Conservation (phyloP, 768 basidiomycete genomes). For the Punctularia strigosozonata region DNA sequence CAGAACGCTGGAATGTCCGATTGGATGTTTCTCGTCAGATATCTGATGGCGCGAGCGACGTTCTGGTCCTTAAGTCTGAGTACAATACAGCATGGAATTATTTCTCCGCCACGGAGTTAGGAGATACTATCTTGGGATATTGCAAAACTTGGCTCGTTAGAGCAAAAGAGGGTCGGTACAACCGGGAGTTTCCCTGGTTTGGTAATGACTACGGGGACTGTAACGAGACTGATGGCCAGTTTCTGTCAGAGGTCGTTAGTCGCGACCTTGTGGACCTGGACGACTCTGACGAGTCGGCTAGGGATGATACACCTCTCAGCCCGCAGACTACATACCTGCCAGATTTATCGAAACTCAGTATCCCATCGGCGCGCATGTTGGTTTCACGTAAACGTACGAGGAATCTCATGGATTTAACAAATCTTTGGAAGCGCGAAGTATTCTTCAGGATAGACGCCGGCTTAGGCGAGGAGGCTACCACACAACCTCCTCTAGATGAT, state of each 20-base stretch:
- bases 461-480: not conserved
- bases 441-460: conserved; percentile 7
- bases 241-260: conserved; percentile 1
- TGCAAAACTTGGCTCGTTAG: conserved; percentile 11
- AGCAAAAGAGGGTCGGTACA: not conserved
- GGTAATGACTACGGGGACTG: not conserved
- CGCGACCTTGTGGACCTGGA: not conserved
- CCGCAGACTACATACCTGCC: no score
- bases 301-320: no score
- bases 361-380: conserved; percentile 9
- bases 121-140: conserved; percentile 15
- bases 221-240: not conserved
- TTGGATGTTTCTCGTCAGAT: conserved; percentile 4
- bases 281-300: not conserved
- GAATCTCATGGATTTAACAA: conserved; percentile 14
- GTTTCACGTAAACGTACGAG: conserved; percentile 11
- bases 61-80: conserved; percentile 20
- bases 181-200: not conserved
- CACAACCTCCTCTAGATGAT: no score
- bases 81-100: conserved; percentile 23
- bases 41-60: conserved; percentile 4
- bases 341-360: conserved; percentile 6
- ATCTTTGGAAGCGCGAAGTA: conserved; percentile 14
- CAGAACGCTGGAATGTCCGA: conserved; percentile 18
- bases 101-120: conserved; percentile 19